A percentile compares a stretch with the other conserved stretches of the same genome.
Conservation (phyloP, 1,139 yeast species). For the Hyphopichia fennica region DNA sequence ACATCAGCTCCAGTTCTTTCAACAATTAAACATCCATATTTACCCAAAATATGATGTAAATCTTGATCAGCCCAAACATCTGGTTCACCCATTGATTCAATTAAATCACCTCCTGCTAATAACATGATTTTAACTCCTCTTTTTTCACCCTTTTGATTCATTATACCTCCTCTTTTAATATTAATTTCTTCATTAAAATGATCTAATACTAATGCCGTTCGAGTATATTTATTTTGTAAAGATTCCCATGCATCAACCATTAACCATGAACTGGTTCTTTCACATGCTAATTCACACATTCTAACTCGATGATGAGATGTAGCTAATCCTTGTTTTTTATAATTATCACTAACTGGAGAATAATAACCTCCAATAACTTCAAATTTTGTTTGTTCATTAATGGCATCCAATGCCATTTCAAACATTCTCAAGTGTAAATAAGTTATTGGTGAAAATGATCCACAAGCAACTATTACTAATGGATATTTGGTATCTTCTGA, state of each 20-base stretch:
- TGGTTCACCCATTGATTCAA: slow-evolving; percentile 99
- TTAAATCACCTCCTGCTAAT: slow-evolving; percentile 92
- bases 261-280: slow-evolving; percentile 92
- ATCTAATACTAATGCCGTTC: slow-evolving; percentile 94
- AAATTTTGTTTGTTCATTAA: slow-evolving; percentile 85
- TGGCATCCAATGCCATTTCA: slow-evolving; percentile 97
- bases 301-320: slow-evolving; percentile 86
- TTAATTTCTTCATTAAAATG: slow-evolving; percentile 96
- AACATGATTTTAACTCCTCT: slow-evolving; percentile 94
- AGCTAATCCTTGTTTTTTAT: slow-evolving; percentile 91
- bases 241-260: slow-evolving; percentile 99
- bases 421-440: slow-evolving; percentile 94
- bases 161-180: slow-evolving; percentile 84
- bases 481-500: slow-evolving; percentile 82
- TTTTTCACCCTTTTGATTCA: slow-evolving; percentile 67
- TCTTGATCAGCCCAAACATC: slow-evolving; percentile 98
- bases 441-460: slow-evolving; percentile 94
- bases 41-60: slow-evolving; percentile 90
- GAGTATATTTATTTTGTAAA: slow-evolving; percentile 82
- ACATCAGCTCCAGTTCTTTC: slow-evolving; percentile 98
- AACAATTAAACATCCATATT: slow-evolving; percentile 93
- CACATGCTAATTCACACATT: slow-evolving; percentile 98
- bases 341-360: slow-evolving; percentile 95
- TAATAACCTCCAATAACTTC: slow-evolving; percentile 97
- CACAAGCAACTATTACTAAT: slow-evolving; percentile 93